phyloP scores from a whole-genome alignment of 78 protist species.

The Creolimax fragrantissima region DNA sequence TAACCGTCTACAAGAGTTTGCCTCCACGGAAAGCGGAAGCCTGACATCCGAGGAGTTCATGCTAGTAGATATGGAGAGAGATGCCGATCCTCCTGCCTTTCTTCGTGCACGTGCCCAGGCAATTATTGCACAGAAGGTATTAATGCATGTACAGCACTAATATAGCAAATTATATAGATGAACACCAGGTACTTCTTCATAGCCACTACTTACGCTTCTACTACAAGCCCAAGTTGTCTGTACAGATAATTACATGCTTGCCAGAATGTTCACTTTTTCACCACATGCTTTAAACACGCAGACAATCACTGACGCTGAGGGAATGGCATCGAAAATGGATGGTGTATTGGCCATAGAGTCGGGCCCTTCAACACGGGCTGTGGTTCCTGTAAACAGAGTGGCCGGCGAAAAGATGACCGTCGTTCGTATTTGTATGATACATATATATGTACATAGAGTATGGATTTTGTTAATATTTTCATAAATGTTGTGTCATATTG shows the following conservation, averaged over 20 bases:
- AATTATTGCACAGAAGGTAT: neutral
- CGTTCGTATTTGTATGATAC: too few relatives aligned
- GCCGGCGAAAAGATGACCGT: too few relatives aligned
- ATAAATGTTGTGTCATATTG: neutral
- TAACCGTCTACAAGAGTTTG: constrained; percentile 40
- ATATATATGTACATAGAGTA: neutral
- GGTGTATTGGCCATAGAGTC: neutral
- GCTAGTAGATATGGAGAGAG: constrained; percentile 43
- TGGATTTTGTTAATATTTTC: neutral
- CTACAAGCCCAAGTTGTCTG: too few relatives aligned
- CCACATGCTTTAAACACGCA: too few relatives aligned
- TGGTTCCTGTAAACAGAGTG: too few relatives aligned
- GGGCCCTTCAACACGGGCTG: too few relatives aligned
- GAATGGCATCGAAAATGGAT: neutral
- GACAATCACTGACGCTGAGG: neutral
- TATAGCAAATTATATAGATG: too few relatives aligned
- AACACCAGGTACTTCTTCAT: too few relatives aligned
- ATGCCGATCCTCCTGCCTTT: constrained; percentile 69
- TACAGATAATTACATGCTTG: too few relatives aligned
- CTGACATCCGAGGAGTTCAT: constrained; percentile 41
- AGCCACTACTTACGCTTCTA: too few relatives aligned
- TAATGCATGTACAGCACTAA: neutral
- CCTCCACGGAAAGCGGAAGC: constrained; percentile 28
- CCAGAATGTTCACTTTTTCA: too few relatives aligned
- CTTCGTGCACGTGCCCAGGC: neutral